Conservation (phyloP, 2,329 filamentous ascomycete species). For the Sporothrix inflata region DNA sequence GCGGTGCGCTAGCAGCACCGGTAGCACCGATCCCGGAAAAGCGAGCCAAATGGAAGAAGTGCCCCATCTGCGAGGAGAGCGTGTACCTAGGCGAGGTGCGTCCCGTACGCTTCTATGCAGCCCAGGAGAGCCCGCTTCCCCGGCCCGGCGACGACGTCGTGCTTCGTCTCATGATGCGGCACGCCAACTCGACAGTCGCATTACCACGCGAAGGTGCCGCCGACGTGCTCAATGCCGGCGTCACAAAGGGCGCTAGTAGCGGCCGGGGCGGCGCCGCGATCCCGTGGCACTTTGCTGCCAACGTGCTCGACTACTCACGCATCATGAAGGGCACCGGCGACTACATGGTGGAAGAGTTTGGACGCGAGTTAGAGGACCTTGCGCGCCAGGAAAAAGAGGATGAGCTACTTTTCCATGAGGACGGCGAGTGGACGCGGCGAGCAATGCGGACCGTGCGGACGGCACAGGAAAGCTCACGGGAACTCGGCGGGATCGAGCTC, state of each 20-base stretch:
- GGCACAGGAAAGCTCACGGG: constrained; percentile 71
- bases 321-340: constrained; percentile 92
- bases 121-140: constrained; percentile 81
- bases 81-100: constrained; percentile 90
- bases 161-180: constrained; percentile 79
- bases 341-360: constrained; percentile 82
- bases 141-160: constrained; percentile 88
- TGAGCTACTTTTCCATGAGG: constrained; percentile 86
- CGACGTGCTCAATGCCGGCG: constrained; percentile 67
- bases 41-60: constrained; percentile 74
- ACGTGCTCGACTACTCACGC: constrained; percentile 86
- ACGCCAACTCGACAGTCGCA: constrained; percentile 80
- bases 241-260: background rate
- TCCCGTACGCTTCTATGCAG: constrained; percentile 87
- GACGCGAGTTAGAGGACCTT: constrained; percentile 76
- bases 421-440: constrained; percentile 88
- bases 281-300: constrained; percentile 93
- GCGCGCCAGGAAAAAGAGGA: constrained; percentile 81
- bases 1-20: background rate
- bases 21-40: background rate
- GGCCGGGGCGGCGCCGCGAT: constrained; percentile 47
- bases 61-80: constrained; percentile 91
- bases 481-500: constrained; percentile 44
- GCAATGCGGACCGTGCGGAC: constrained; percentile 75
- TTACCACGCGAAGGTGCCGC: constrained; percentile 79